phyloP scores from a whole-genome alignment of 306 rosid species.

The Alnus glutinosa region DNA sequence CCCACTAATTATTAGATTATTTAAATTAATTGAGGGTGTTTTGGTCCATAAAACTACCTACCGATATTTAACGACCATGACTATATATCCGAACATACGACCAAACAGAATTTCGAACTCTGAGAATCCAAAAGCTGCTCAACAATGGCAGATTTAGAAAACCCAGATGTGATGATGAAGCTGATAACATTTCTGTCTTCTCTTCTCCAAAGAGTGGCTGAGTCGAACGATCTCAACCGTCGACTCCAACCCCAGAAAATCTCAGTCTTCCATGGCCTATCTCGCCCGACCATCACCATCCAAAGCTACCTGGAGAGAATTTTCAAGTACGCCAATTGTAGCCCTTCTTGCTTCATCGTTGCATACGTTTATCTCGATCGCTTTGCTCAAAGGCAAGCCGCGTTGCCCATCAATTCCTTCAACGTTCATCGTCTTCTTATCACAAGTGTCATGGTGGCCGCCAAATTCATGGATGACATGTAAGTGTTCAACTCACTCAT shows the following conservation, averaged over 20 bases:
- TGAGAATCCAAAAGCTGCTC: slow-evolving; percentile 17
- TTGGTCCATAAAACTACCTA: slow-evolving; percentile 21
- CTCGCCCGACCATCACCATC: slow-evolving; percentile 74
- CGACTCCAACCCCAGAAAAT: slow-evolving; percentile 55
- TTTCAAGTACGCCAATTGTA: slow-evolving; percentile 92
- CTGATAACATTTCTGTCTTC: slow-evolving; percentile 75
- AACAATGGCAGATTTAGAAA: slow-evolving; percentile 85
- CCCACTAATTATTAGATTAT: slow-evolving; percentile 14
- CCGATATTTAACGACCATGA: slow-evolving; percentile 21
- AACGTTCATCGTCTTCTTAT: slow-evolving; percentile 87
- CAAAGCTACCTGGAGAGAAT: slow-evolving; percentile 82
- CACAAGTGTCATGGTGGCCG: slow-evolving; percentile 90
- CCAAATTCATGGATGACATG: slow-evolving; percentile 99
- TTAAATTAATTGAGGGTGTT: slow-evolving; percentile 20
- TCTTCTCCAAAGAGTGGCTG: slow-evolving; percentile 75
- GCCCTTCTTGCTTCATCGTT: slow-evolving; percentile 81
- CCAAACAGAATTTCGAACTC: slow-evolving; percentile 34
- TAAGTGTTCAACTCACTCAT: slow-evolving; percentile 35
- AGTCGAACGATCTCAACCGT: slow-evolving; percentile 63
- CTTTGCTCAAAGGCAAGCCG: slow-evolving; percentile 75
- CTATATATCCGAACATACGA: not conserved
- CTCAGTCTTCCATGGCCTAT: slow-evolving; percentile 87
- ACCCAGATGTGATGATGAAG: slow-evolving; percentile 68
- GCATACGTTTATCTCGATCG: slow-evolving; percentile 94
- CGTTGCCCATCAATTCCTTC: slow-evolving; percentile 77